phyloP scores from a whole-genome alignment of 2,329 filamentous ascomycete genomes.

The Didymella segeticola region DNA sequence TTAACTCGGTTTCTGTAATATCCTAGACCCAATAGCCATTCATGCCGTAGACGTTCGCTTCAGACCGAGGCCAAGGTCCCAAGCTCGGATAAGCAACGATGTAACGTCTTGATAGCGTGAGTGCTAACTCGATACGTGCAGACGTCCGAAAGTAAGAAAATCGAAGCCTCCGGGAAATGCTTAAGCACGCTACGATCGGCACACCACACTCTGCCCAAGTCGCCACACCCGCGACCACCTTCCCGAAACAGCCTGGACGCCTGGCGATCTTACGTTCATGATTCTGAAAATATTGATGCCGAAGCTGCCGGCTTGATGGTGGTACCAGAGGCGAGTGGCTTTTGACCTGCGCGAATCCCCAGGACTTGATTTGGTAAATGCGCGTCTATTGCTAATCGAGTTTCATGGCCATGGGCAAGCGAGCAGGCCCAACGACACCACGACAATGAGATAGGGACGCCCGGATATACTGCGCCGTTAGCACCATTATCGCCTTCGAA shows the following conservation, averaged over 20 bases:
- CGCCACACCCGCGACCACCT: conserved; percentile 30
- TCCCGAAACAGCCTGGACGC: conserved; percentile 24
- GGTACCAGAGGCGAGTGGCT: conserved; percentile 13
- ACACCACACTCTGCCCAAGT: conserved; percentile 2
- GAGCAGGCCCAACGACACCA: conserved; percentile 1
- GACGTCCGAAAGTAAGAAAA: conserved; percentile 29
- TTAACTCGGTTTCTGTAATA: conserved; percentile 26
- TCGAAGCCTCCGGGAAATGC: conserved; percentile 37
- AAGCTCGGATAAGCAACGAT: conserved; percentile 39
- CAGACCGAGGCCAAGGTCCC: conserved; percentile 20
- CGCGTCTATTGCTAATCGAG: conserved; percentile 9
- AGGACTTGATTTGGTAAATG: conserved; percentile 6
- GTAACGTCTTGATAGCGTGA: conserved; percentile 39
- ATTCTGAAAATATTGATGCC: conserved; percentile 21
- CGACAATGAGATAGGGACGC: conserved; percentile 6
- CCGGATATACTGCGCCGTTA: conserved; percentile 1
- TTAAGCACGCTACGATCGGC: conserved; percentile 28
- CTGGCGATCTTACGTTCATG: conserved; percentile 31
- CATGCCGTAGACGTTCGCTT: conserved; percentile 20
- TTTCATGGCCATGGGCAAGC: neutral
- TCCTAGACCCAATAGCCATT: conserved; percentile 17
- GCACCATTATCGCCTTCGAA: conserved; percentile 2
- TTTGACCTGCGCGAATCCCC: conserved; percentile 10
- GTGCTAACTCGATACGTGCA: conserved; percentile 18
- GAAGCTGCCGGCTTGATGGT: conserved; percentile 19